Conservation (phyloP, 306 rosid genomes). For the Gleditsia sinensis region DNA sequence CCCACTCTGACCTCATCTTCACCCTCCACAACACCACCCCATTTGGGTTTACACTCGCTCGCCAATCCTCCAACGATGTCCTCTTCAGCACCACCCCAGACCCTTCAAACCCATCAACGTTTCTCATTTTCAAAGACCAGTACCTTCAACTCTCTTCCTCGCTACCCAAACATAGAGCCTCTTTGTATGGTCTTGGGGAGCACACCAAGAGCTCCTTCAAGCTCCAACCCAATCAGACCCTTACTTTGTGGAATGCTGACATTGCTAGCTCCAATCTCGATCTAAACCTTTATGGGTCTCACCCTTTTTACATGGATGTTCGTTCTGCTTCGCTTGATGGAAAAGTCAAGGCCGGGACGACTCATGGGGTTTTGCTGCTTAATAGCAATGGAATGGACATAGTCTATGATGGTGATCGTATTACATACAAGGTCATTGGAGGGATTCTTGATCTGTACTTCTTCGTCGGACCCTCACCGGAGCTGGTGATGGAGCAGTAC, state of each 20-base stretch:
- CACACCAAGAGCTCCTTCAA: constrained; percentile 70
- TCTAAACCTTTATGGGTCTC: constrained; percentile 79
- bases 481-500: constrained; percentile 71
- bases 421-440: constrained; percentile 75
- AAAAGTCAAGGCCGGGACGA: constrained; percentile 46
- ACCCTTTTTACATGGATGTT: constrained; percentile 83
- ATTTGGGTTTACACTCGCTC: constrained; percentile 66
- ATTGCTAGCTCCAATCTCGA: constrained; percentile 46
- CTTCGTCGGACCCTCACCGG: constrained; percentile 75
- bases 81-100: constrained; percentile 58
- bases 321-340: constrained; percentile 54
- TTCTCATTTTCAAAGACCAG: constrained; percentile 73
- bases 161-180: constrained; percentile 55
- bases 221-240: constrained; percentile 47
- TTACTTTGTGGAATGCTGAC: constrained; percentile 73
- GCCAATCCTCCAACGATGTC: constrained; percentile 62
- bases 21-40: constrained; percentile 68
- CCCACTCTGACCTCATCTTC: constrained; percentile 65
- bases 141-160: constrained; percentile 74
- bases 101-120: constrained; percentile 40
- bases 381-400: constrained; percentile 90
- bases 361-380: constrained; percentile 76
- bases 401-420: constrained; percentile 54
- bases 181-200: constrained; percentile 75
- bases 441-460: constrained; percentile 75